Evolutionary conservation across 2,329 filamentous ascomycete species (phyloP), one percentile per base, ranked within the genome.

Genomic region (Macrophomina pseudophaseolina): DNA sequence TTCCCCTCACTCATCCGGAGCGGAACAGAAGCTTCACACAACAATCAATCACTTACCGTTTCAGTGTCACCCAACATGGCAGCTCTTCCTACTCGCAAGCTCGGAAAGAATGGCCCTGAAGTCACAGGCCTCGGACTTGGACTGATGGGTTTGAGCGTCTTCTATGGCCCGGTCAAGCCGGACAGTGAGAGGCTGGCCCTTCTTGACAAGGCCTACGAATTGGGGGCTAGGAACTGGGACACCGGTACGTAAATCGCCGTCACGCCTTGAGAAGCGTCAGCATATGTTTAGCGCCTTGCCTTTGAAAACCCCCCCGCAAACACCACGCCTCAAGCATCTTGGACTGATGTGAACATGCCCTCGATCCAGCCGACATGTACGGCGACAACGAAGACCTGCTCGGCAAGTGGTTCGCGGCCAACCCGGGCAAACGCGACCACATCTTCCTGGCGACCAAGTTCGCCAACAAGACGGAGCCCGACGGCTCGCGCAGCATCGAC

Each of bases 151-250:
- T 68, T 83, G 46, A 75, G 69, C 52, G 73, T 75, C 53, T 82
- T 81, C 72, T 86, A 86, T 69, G 83, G 83, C 59, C 67, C 71
- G n/a, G 71, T 77, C 5, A 83, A 81, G 60, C 79, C 83, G 2
- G 84, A 87, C 35, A 74, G 80, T 28, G 83, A 86, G 67, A 81
- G 83, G 2, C 78, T 87, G 66, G 79, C 79, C 3, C 70, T 87
- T 2, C 81, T 88, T 23, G 84, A 87, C 71, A 79, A 79, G 12
- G 81, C 81, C 3, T 83, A 83, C 74, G 82, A 83, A 33, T 69
- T 82, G 1, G 86, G 86, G 59, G 80, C 81, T 58, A 80, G 78
- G 11, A 82, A 83, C 72, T 87, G 85, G 84, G 85, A 87, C 69
- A 74, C 77, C 32, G 71, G 73, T 71, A 65, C 23, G 65, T 30